Percentiles rank a stretch among this genome's conserved stretches.
Evolutionary conservation across 148 eudicot species (phyloP).

Genomic region (Amaranthus palmeri): DNA sequence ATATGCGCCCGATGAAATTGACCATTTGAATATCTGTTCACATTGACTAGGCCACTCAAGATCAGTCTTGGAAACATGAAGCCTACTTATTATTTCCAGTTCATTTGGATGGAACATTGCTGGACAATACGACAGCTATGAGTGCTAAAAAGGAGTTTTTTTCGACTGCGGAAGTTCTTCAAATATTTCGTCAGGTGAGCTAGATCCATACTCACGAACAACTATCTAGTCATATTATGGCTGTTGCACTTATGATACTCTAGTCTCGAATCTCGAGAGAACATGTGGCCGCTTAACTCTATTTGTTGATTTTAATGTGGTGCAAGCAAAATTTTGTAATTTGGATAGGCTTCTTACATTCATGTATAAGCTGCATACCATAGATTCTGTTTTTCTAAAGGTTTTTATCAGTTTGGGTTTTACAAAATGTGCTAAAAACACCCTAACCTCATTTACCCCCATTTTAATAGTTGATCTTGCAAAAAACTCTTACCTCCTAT

Average conservation of each 20-base stretch:
- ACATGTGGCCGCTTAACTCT: neutral
- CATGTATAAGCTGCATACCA: too few relatives aligned
- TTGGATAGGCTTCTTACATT: too few relatives aligned
- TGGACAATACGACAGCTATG: slow-evolving; percentile 61
- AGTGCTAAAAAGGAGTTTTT: slow-evolving; percentile 78
- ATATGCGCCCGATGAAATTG: neutral
- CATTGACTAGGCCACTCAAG: slow-evolving; percentile 54
- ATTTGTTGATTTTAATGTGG: neutral
- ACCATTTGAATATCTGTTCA: slow-evolving; percentile 4
- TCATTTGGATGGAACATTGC: slow-evolving; percentile 79
- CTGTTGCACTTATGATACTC: neutral
- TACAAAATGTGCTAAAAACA: too few relatives aligned
- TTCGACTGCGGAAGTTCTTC: slow-evolving; percentile 72
- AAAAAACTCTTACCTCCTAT: too few relatives aligned
- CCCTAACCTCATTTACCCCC: too few relatives aligned
- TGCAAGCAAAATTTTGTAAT: too few relatives aligned
- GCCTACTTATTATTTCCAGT: slow-evolving; percentile 91
- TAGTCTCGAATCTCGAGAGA: neutral
- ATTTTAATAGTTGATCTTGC: too few relatives aligned
- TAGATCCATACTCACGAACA: neutral
- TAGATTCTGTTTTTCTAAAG: too few relatives aligned
- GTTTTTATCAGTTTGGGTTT: too few relatives aligned
- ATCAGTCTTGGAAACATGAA: slow-evolving; percentile 83
- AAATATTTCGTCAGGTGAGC: slow-evolving; percentile 83
- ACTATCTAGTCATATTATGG: neutral